phyloP scores from a whole-genome alignment of 495 filamentous ascomycete genomes.

The Daldinia loculata region DNA sequence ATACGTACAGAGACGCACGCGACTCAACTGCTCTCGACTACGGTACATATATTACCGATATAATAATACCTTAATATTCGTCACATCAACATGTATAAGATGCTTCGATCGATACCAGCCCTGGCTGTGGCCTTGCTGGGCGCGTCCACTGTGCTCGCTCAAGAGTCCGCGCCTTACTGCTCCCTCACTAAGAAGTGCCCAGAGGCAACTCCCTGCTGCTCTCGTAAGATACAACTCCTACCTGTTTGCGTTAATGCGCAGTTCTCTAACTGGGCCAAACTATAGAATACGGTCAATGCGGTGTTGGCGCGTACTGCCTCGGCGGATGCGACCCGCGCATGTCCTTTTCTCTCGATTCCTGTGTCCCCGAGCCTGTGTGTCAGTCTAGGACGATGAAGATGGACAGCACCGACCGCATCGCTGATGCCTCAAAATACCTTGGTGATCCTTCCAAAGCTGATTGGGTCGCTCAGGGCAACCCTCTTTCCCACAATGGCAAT shows the following conservation, averaged over 20 bases:
- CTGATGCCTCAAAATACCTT: slow-evolving; percentile 79
- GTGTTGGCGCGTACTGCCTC: slow-evolving; percentile 93
- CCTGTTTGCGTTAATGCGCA: background rate
- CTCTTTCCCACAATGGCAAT: slow-evolving; percentile 66
- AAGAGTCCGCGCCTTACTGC: slow-evolving; percentile 41
- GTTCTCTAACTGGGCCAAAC: slow-evolving; percentile 38
- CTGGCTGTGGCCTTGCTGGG: slow-evolving; percentile 54
- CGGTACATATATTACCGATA: slow-evolving; percentile 26
- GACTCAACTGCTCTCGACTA: slow-evolving; percentile 15
- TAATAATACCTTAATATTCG: slow-evolving; percentile 33
- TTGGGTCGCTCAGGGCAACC: slow-evolving; percentile 87
- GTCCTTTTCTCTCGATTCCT: slow-evolving; percentile 83
- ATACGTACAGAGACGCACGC: slow-evolving; percentile 23
- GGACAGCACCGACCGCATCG: slow-evolving; percentile 71
- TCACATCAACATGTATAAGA: slow-evolving; percentile 25
- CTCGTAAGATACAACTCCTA: slow-evolving; percentile 67
- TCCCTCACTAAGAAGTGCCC: slow-evolving; percentile 74
- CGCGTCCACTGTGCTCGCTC: slow-evolving; percentile 51
- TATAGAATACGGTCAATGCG: slow-evolving; percentile 91
- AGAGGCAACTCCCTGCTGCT: slow-evolving; percentile 83
- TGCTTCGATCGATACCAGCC: slow-evolving; percentile 50
- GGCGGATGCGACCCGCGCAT: slow-evolving; percentile 91
- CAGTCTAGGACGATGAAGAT: slow-evolving; percentile 75
- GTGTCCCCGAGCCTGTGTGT: slow-evolving; percentile 86
- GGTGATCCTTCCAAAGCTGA: slow-evolving; percentile 80